A percentile compares a stretch with the other conserved stretches of the same genome.
These are phyloP conservation scores for Gossypium lobatum DNA, from an alignment of 441 rosid species.

Conservation along the genomic window DNA sequence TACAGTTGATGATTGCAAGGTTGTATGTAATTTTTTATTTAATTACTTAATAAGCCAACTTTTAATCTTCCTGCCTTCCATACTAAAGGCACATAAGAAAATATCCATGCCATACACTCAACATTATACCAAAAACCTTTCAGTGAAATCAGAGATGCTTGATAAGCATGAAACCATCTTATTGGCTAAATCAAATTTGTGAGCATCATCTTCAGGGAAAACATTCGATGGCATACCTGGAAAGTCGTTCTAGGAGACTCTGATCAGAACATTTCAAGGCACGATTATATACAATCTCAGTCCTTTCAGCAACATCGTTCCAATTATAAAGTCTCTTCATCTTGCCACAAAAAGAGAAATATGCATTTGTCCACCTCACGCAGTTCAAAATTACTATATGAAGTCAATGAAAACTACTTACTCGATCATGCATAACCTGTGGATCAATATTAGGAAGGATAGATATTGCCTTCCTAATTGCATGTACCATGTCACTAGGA, in stretches of 20 bases:
- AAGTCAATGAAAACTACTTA: constrained; percentile 29
- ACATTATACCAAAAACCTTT: neutral
- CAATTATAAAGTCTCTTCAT: constrained; percentile 88
- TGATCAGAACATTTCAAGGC: constrained; percentile 70
- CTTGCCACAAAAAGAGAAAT: constrained; percentile 27
- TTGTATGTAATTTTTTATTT: neutral
- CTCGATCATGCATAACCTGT: constrained; percentile 77
- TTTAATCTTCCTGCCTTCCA: neutral
- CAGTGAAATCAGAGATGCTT: neutral
- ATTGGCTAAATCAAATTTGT: neutral
- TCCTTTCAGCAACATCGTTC: constrained; percentile 95
- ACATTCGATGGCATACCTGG: constrained; percentile 41
- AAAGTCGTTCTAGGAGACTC: constrained; percentile 51
- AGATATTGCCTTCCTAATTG: constrained; percentile 69
- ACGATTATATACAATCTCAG: constrained; percentile 81
- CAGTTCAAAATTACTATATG: constrained; percentile 5
- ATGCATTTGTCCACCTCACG: constrained; percentile 9
- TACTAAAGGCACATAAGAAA: neutral
- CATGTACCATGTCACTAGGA: constrained; percentile 86
- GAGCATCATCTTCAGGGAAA: neutral
- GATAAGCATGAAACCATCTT: neutral
- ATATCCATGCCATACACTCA: neutral
- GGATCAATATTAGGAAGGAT: constrained; percentile 84
- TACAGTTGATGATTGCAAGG: neutral
- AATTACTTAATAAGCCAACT: neutral